These are phyloP conservation scores for Salicornia ramosissima DNA, from an alignment of 148 eudicot genomes.

Conservation along the genomic window DNA sequence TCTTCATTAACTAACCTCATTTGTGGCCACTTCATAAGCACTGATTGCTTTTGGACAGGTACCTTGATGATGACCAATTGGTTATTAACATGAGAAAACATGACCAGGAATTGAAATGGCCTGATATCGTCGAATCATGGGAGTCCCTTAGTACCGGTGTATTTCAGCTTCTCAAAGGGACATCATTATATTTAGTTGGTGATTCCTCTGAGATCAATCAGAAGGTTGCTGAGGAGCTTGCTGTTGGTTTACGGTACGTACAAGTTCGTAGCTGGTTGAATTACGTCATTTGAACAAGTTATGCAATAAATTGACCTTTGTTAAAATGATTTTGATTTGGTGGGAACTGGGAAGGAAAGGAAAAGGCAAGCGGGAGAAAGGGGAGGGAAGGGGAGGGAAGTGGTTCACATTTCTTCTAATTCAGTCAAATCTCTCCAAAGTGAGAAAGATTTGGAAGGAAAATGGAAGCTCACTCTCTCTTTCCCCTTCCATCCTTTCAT, in stretches of 20 bases:
- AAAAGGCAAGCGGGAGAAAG: too few species aligned
- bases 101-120: slow-evolving; percentile 85
- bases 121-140: slow-evolving; percentile 86
- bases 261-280: neutral
- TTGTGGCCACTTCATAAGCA: neutral
- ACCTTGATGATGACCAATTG: slow-evolving; percentile 71
- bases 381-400: too few species aligned
- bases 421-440: too few species aligned
- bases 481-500: too few species aligned
- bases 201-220: slow-evolving; percentile 75
- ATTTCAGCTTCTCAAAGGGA: slow-evolving; percentile 69
- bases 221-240: slow-evolving; percentile 76
- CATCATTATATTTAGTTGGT: slow-evolving; percentile 76
- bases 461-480: too few species aligned
- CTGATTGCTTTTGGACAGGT: slow-evolving; percentile 42
- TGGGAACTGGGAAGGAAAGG: too few species aligned
- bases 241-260: slow-evolving; percentile 72
- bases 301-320: too few species aligned
- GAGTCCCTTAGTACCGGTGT: slow-evolving; percentile 77
- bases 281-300: too few species aligned
- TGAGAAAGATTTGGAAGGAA: too few species aligned
- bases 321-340: too few species aligned
- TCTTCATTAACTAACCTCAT: neutral
- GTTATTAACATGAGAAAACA: slow-evolving; percentile 84
- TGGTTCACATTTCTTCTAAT: too few species aligned